Conservation (phyloP, 441 rosid genomes). For the Daphne laureola region DNA sequence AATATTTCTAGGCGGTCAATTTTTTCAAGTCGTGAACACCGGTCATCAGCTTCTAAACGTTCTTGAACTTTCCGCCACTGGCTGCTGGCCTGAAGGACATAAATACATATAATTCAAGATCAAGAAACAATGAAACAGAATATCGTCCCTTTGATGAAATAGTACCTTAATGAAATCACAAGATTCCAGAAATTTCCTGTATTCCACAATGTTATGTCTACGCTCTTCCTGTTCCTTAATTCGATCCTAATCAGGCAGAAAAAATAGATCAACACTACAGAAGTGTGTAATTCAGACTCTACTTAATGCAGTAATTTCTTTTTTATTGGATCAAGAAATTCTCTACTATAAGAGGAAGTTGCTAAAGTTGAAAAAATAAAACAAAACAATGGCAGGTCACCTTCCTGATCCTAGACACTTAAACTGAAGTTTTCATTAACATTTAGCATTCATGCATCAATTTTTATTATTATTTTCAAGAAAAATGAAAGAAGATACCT, state of each 20-base stretch:
- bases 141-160: slow-evolving; percentile 9
- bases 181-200: slow-evolving; percentile 53
- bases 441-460: no score
- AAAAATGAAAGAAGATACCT: no score
- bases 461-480: no score
- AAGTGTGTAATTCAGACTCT: slow-evolving; percentile 1
- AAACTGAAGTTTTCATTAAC: no score
- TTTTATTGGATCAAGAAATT: no score
- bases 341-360: no score
- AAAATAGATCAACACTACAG: slow-evolving; percentile 16
- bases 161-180: slow-evolving; percentile 67
- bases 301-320: no score
- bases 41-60: slow-evolving; percentile 60
- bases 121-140: slow-evolving; percentile 12
- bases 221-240: slow-evolving; percentile 51
- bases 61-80: slow-evolving; percentile 83
- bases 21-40: slow-evolving; percentile 66
- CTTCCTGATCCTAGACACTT: no score
- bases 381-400: no score
- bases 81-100: slow-evolving; percentile 41
- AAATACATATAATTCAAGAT: neutral
- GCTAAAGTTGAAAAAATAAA: no score
- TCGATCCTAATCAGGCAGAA: slow-evolving; percentile 39
- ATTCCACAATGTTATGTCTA: slow-evolving; percentile 43
- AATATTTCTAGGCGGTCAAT: slow-evolving; percentile 61